phyloP scores from a whole-genome alignment of 257 asterid species.

The Lavandula angustifolia region DNA sequence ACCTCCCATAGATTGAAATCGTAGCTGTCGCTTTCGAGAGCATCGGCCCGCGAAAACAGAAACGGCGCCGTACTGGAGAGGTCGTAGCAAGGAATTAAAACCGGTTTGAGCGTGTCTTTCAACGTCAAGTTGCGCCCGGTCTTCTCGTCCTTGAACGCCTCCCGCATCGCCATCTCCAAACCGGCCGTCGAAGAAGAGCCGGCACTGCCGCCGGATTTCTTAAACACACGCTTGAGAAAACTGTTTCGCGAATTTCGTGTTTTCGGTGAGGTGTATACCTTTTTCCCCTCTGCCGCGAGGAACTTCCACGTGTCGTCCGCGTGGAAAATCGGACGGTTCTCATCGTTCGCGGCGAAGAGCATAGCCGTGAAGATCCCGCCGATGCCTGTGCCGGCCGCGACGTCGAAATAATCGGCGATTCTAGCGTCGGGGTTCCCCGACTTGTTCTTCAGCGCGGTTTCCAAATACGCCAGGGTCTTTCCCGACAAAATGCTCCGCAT shows the following conservation, averaged over 20 bases:
- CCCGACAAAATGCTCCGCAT: slow-evolving; percentile 79
- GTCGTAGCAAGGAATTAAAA: slow-evolving; percentile 91
- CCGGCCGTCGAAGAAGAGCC: slow-evolving; percentile 39
- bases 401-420: slow-evolving; percentile 92
- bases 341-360: slow-evolving; percentile 74
- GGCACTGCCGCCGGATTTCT: slow-evolving; percentile 37
- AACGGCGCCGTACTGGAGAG: slow-evolving; percentile 87
- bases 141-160: slow-evolving; percentile 61
- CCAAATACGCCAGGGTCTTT: slow-evolving; percentile 75
- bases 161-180: slow-evolving; percentile 75
- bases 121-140: slow-evolving; percentile 71
- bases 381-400: slow-evolving; percentile 87
- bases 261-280: slow-evolving; percentile 41
- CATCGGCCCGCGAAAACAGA: slow-evolving; percentile 92
- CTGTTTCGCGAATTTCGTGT: slow-evolving; percentile 37
- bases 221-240: slow-evolving; percentile 51
- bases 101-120: slow-evolving; percentile 86
- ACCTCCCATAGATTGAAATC: slow-evolving; percentile 98
- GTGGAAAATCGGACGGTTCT: slow-evolving; percentile 59
- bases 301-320: slow-evolving; percentile 94
- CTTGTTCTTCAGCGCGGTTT: slow-evolving; percentile 64
- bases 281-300: slow-evolving; percentile 68
- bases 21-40: slow-evolving; percentile 83
- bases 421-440: slow-evolving; percentile 81
- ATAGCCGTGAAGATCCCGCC: slow-evolving; percentile 93